phyloP scores from a whole-genome alignment of 2,329 filamentous ascomycete genomes.

The Trichoderma sp. region DNA sequence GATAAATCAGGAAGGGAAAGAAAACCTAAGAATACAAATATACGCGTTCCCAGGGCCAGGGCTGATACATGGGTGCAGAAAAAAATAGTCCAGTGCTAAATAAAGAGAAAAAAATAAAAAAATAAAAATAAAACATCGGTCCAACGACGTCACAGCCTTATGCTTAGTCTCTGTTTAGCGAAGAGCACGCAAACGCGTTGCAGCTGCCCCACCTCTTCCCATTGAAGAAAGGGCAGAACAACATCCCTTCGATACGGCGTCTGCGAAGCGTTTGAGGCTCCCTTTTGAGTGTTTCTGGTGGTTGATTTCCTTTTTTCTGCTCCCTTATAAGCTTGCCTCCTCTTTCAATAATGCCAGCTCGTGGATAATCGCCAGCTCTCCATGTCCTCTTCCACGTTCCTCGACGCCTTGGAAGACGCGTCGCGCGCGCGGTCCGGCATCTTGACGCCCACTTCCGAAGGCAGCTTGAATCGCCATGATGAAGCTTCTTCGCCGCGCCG shows the following conservation, averaged over 20 bases:
- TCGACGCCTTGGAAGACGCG: slow-evolving; percentile 41
- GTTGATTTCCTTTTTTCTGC: background rate
- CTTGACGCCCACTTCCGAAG: slow-evolving; percentile 41
- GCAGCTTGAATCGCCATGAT: slow-evolving; percentile 37
- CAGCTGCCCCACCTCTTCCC: slow-evolving; percentile 8
- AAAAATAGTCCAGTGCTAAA: no score
- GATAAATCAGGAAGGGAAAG: background rate
- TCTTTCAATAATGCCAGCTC: slow-evolving; percentile 17
- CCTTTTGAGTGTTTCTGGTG: background rate
- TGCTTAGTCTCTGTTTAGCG: background rate
- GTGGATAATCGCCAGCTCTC: slow-evolving; percentile 24
- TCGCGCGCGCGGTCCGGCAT: slow-evolving; percentile 46
- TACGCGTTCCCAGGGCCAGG: background rate
- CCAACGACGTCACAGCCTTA: slow-evolving; percentile 10
- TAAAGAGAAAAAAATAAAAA: no score
- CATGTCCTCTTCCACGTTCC: slow-evolving; percentile 36
- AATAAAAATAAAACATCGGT: background rate
- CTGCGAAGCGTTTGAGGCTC: background rate
- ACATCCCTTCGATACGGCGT: slow-evolving; percentile 9
- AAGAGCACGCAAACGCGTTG: slow-evolving; percentile 11
- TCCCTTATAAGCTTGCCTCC: background rate
- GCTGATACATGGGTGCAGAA: background rate
- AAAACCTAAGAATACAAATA: background rate
- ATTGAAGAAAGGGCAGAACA: slow-evolving; percentile 5
- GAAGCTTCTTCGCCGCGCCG: slow-evolving; percentile 29